Evolutionary conservation across 108 stramenopile species (phyloP).

Genomic region (Stephanodiscus minutulus): DNA sequence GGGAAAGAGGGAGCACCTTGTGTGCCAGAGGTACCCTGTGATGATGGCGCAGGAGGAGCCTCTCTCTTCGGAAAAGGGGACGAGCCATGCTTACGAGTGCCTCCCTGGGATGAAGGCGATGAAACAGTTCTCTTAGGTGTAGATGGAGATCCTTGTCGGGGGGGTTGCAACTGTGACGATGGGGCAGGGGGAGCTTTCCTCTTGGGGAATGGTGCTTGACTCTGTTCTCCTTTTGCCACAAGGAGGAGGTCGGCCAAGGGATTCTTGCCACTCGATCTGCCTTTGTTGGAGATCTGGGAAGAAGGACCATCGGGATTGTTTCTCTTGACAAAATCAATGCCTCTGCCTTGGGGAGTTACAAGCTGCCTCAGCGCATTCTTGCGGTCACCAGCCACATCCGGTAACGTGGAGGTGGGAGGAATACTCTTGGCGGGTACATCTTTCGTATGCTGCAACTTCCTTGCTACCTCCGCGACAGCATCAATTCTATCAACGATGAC

Average conservation of each 20-base stretch:
- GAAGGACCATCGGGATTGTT: background rate
- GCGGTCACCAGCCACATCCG: background rate
- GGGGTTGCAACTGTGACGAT: background rate
- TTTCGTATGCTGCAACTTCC: background rate
- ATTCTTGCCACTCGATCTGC: constrained; percentile 6
- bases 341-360: constrained; percentile 8
- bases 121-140: background rate
- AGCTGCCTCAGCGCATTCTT: constrained; percentile 5
- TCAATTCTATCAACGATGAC: background rate
- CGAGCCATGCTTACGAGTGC: background rate
- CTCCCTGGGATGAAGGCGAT: constrained; percentile 1
- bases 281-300: background rate
- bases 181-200: background rate
- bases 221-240: background rate
- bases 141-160: constrained; percentile 1
- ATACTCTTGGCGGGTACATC: background rate
- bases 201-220: constrained; percentile 1
- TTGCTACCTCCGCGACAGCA: background rate
- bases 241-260: constrained; percentile 10
- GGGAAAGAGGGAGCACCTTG: background rate
- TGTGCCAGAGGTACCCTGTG: background rate
- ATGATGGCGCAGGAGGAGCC: constrained; percentile 5
- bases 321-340: background rate
- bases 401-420: background rate
- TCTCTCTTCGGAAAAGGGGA: background rate